These are phyloP conservation scores for Aureobasidium sp. DNA, from an alignment of 2,329 filamentous ascomycete species.

Conservation along the genomic window DNA sequence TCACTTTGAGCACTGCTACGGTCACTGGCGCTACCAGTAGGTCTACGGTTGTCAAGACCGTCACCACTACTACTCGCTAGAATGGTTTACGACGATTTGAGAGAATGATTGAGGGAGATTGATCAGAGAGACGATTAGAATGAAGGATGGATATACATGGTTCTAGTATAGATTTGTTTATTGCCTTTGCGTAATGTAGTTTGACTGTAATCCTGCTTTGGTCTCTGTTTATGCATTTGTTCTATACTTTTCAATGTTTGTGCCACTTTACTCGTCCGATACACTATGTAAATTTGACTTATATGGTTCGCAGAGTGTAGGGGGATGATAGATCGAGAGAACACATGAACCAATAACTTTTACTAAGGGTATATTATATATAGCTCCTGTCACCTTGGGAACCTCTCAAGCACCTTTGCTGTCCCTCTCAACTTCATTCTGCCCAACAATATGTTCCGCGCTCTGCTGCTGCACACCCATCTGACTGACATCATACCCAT, in stretches of 20 bases:
- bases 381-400: too few species aligned
- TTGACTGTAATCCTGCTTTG: too few species aligned
- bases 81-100: not conserved
- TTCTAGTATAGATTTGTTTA: not conserved
- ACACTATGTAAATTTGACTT: too few species aligned
- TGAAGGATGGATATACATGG: not conserved
- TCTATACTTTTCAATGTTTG: too few species aligned
- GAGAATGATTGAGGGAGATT: too few species aligned
- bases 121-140: not conserved
- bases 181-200: not conserved
- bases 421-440: not conserved
- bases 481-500: slow-evolving; percentile 63
- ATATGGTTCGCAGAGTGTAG: too few species aligned
- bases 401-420: too few species aligned
- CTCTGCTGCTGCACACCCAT: slow-evolving; percentile 22
- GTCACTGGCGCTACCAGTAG: slow-evolving; percentile 20
- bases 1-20: not conserved
- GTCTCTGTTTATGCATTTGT: too few species aligned
- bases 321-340: not conserved
- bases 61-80: not conserved
- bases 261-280: too few species aligned
- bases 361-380: not conserved
- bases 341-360: not conserved
- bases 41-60: slow-evolving; percentile 14
- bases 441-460: slow-evolving; percentile 15